Conservation (phyloP, 208 protist genomes). For the Leptomonas seymouri region DNA sequence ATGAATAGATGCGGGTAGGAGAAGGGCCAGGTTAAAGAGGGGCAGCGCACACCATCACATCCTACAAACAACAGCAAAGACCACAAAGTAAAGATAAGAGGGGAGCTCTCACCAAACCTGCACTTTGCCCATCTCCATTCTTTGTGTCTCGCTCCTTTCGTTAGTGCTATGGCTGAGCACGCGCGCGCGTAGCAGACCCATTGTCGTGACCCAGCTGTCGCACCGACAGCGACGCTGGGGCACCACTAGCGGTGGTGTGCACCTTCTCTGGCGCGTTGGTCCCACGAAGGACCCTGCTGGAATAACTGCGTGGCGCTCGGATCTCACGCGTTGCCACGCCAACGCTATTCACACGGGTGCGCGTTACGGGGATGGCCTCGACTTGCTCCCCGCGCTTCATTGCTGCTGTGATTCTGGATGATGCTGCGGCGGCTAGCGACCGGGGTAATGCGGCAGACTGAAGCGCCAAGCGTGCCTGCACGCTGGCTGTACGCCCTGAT, state of each 20-base stretch:
- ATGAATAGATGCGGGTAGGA: too few relatives aligned
- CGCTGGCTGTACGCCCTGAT: too few relatives aligned
- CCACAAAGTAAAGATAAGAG: background rate
- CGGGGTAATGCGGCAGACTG: too few relatives aligned
- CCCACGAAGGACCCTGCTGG: conserved; percentile 2
- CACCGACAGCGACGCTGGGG: background rate
- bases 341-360: conserved; percentile 21
- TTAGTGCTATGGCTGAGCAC: background rate
- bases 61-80: background rate
- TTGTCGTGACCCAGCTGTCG: background rate
- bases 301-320: conserved; percentile 8
- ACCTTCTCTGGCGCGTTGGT: conserved; percentile 8
- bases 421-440: too few relatives aligned
- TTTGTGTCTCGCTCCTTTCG: too few relatives aligned
- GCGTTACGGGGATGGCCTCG: background rate
- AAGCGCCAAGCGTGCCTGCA: too few relatives aligned
- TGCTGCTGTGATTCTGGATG: background rate
- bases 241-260: background rate
- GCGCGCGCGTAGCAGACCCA: background rate
- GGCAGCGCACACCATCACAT: conserved; percentile 3
- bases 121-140: background rate
- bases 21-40: background rate
- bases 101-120: background rate
- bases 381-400: background rate
- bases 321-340: background rate